Evolutionary conservation across 148 eudicot genomes (phyloP).

Genomic region (Bassia scoparia): DNA sequence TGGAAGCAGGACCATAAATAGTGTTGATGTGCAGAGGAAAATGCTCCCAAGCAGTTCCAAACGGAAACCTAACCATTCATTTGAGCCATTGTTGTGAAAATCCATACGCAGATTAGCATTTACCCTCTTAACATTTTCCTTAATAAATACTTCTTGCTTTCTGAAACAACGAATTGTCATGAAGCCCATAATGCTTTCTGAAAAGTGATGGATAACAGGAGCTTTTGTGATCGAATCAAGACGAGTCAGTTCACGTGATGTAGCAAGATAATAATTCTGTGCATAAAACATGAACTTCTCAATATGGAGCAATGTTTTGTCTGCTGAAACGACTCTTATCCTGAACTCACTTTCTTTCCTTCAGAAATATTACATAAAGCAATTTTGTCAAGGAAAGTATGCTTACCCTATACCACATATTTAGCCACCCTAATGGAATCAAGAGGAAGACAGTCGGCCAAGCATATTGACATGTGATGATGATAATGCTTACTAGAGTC

Average conservation of each 20-base stretch:
- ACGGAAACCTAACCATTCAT: constrained; percentile 91
- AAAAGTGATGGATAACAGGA: constrained; percentile 91
- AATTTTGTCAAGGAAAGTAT: background rate
- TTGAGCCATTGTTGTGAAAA: constrained; percentile 84
- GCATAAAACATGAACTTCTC: constrained; percentile 6
- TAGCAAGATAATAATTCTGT: constrained; percentile 77
- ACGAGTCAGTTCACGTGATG: constrained; percentile 90
- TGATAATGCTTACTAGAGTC: constrained; percentile 65
- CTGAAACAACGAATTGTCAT: constrained; percentile 91
- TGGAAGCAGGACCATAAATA: constrained; percentile 80
- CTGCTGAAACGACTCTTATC: background rate
- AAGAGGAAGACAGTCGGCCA: constrained; percentile 86
- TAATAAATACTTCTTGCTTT: constrained; percentile 61
- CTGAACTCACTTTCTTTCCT: background rate
- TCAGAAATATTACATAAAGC: background rate
- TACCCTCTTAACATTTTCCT: constrained; percentile 66
- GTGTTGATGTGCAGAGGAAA: constrained; percentile 66
- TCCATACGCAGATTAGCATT: constrained; percentile 80
- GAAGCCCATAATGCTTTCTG: constrained; percentile 89
- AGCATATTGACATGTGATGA: constrained; percentile 84
- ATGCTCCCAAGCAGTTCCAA: constrained; percentile 78
- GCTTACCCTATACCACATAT: constrained; percentile 84
- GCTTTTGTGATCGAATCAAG: constrained; percentile 94
- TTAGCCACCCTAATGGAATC: constrained; percentile 85
- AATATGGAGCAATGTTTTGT: background rate